Evolutionary conservation across 2,329 filamentous ascomycete genomes (phyloP).

Genomic region (Grosmannia clavigera): DNA sequence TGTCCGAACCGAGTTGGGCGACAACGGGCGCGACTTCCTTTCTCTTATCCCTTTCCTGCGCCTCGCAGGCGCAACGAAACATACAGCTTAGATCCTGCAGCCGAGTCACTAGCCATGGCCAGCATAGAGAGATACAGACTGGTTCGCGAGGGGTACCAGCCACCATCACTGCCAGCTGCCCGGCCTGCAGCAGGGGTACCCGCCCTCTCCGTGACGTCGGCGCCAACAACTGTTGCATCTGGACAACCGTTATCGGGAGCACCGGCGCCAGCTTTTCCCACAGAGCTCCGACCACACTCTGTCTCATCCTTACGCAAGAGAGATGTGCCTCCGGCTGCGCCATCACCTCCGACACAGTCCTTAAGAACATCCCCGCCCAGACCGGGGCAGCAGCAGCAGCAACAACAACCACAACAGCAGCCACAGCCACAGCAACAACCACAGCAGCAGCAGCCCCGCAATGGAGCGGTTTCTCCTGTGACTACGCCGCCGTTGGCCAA

Average conservation of each 20-base stretch:
- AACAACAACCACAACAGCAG: slow-evolving; percentile 13
- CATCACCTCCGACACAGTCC: slow-evolving; percentile 45
- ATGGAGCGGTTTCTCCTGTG: not conserved
- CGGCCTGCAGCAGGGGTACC: slow-evolving; percentile 12
- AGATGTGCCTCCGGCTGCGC: slow-evolving; percentile 48
- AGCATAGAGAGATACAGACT: slow-evolving; percentile 49
- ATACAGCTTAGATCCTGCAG: not conserved
- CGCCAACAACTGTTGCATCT: not conserved
- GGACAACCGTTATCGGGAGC: not conserved
- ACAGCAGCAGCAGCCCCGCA: not conserved
- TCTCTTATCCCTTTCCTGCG: not conserved
- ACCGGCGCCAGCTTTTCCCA: not conserved
- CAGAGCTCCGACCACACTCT: slow-evolving; percentile 35
- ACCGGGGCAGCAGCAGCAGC: slow-evolving; percentile 13
- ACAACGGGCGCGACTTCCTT: not conserved
- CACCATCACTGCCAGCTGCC: slow-evolving; percentile 30
- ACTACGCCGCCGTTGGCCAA: slow-evolving; percentile 19
- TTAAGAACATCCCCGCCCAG: slow-evolving; percentile 43
- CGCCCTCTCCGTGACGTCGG: not conserved
- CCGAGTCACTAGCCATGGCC: slow-evolving; percentile 29
- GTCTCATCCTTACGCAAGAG: slow-evolving; percentile 29
- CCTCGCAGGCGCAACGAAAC: not conserved
- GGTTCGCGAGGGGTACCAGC: slow-evolving; percentile 44
- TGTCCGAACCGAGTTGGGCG: not conserved
- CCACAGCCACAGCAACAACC: not conserved